Base-by-base conservation (phyloP, 2,329 filamentous ascomycete genomes). In the Fusarium sp. region DNA sequence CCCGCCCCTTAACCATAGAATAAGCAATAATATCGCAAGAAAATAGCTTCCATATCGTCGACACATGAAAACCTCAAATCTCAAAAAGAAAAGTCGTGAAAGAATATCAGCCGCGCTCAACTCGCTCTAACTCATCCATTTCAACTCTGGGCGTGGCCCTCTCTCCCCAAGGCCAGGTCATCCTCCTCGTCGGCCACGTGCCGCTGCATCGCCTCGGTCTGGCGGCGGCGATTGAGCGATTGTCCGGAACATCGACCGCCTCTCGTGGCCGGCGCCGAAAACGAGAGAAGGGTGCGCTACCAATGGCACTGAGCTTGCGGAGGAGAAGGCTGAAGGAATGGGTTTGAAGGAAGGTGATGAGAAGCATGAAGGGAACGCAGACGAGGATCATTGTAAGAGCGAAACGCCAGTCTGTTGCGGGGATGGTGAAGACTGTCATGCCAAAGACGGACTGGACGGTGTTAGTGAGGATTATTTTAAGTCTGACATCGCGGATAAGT, bases 351-450 rank as follows among this genome's bases (percentile, higher is more conserved):
- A 84, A 76, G 36, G 83, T 78, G 57, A 85, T 80, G 22, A 85
- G 75, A 24, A 84, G 65, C 72, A 85, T 83, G 68, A 86, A 86
- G 22, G 83, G 84, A 3, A 85, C 79, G 73, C 84, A 86, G 43
- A 85, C 89, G 77, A 88, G 89, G 8, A 90, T 91, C 71, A 94
- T 94, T 75, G 87, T 91, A 15, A 83, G 74, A 19, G 80, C 75
- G 62, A 86, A 85, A 13, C 78, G 76, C 79, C 81, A 84, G 73
- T 85, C 82, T 3, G 77, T 68, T 9, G 80, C 76, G 3, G 80
- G 71, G 42, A 82, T 80, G 13, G 75, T 75, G 67, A 86, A 82
- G 26, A 82, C 78, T 3, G 83, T 84, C 71, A 85, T 86, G 28
- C 87, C 87, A 62, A 86, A 88, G 52, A 89, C 84, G 34, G 84